These are phyloP conservation scores for Wickerhamomyces bisporus DNA, from an alignment of 805 yeast species.

Conservation along the genomic window DNA sequence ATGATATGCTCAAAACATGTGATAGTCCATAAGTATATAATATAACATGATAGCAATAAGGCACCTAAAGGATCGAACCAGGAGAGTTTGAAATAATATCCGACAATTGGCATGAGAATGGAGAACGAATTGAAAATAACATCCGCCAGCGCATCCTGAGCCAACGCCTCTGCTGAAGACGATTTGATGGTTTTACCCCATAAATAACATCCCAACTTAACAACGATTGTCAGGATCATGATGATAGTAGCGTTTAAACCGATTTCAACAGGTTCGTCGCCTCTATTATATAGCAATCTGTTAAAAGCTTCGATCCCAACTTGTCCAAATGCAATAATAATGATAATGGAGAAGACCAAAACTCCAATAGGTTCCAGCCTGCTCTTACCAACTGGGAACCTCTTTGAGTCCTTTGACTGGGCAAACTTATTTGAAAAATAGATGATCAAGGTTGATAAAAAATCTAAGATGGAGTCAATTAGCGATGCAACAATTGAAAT, in stretches of 20 bases:
- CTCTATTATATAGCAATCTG: conserved; percentile 34
- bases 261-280: conserved; percentile 40
- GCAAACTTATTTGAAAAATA: conserved; percentile 53
- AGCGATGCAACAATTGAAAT: conserved; percentile 74
- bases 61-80: conserved; percentile 81
- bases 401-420: conserved; percentile 39
- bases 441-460: conserved; percentile 69
- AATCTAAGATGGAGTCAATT: conserved; percentile 71
- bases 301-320: conserved; percentile 61
- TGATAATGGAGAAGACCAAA: conserved; percentile 64
- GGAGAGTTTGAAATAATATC: conserved; percentile 48
- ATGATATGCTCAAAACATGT: conserved; percentile 69
- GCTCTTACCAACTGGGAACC: conserved; percentile 66
- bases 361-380: conserved; percentile 78
- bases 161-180: conserved; percentile 69
- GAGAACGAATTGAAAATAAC: conserved; percentile 69
- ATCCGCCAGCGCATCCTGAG: conserved; percentile 80
- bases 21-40: conserved; percentile 56
- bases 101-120: conserved; percentile 61
- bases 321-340: conserved; percentile 65
- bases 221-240: conserved; percentile 58
- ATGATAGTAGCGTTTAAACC: conserved; percentile 47
- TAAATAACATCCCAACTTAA: conserved; percentile 55
- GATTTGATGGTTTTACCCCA: conserved; percentile 60
- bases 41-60: conserved; percentile 51